Conservation (phyloP, 2,329 filamentous ascomycete genomes). For the Bipolaris victoriae region DNA sequence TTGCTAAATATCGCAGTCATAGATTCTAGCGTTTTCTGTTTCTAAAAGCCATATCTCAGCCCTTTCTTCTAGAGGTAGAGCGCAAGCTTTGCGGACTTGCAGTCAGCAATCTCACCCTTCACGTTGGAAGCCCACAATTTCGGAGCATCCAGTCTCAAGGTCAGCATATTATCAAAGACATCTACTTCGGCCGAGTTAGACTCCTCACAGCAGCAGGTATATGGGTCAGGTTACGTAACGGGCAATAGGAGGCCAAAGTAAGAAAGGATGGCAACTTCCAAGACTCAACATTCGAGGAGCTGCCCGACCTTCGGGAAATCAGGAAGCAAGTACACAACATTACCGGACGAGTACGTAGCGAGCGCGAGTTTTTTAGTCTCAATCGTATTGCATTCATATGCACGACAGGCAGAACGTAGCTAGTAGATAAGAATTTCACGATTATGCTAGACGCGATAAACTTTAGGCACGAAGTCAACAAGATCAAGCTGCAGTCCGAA, state of each 20-base stretch:
- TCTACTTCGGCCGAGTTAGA: conserved; percentile 35
- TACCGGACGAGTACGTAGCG: not conserved
- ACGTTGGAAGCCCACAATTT: conserved; percentile 14
- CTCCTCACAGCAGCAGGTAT: conserved; percentile 29
- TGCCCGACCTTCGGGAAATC: conserved; percentile 24
- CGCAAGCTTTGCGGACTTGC: conserved; percentile 21
- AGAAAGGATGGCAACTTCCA: conserved; percentile 25
- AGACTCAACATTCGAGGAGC: conserved; percentile 36
- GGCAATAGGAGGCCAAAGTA: conserved; percentile 27
- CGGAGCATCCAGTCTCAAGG: conserved; percentile 12
- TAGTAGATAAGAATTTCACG: conserved; percentile 28
- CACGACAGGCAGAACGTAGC: conserved; percentile 35
- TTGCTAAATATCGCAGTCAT: not conserved
- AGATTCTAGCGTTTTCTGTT: conserved; percentile 1
- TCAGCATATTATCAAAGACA: conserved; percentile 26
- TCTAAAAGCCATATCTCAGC: conserved; percentile 7
- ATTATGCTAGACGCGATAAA: conserved; percentile 18
- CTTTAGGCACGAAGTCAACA: conserved; percentile 44
- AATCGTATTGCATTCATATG: conserved; percentile 24
- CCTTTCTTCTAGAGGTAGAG: conserved; percentile 18
- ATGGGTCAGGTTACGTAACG: conserved; percentile 31
- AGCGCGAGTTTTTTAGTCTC: conserved; percentile 12
- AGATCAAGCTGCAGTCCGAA: conserved; percentile 42
- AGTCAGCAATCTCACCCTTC: conserved; percentile 12
- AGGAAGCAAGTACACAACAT: conserved; percentile 8